Base-by-base conservation (phyloP, 345 rosid genomes). In the Combretum micranthum region DNA sequence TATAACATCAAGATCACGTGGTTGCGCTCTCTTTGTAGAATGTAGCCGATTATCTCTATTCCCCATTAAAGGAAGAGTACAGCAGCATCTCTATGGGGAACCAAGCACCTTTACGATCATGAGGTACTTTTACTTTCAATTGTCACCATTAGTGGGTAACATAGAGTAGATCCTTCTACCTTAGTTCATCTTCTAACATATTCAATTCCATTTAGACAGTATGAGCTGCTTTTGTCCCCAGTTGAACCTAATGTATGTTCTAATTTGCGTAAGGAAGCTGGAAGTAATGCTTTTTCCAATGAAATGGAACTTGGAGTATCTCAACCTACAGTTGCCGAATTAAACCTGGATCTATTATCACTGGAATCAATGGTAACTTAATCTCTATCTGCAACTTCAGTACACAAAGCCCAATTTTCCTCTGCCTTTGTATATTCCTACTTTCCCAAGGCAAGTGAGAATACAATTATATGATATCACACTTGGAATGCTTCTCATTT, bases 141-240 rank as follows among this genome's bases (percentile, higher is more conserved):
- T n/a, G n/a, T n/a, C n/a, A n/a, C n/a, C n/a, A n/a, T n/a, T n/a
- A n/a, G 58, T 56, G 77, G 68, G 53, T 80, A 67, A 50, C 69
- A 71, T 50, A 72, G 74, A 52, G 77, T 71, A 42, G 81, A 71
- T 60, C 65, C 80, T 52, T 75, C 86, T 61, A 60, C 81, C 46
- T 69, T 80, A 54, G 76, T 74, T 43, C 79, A 66, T 54, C 71
- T 70, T 70, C 65, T 72, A 63, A 71, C 70, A 44, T 76, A 80
- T 69, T 72, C 73, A 15, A 75, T 77, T 62, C 65, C 87, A 64
- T 64, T 67, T 5, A 78, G 75, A 47, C 79, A 74, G 44, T 78
- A 78, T 67, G 82, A 79, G 64, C 78, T 70, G 57, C 72, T 70
- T 13, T 68, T 80, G 64, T 76, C 87, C 65, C 83, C 84, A 21